Conservation (phyloP, 2,329 filamentous ascomycete species). For the Cytospora piceicola region DNA sequence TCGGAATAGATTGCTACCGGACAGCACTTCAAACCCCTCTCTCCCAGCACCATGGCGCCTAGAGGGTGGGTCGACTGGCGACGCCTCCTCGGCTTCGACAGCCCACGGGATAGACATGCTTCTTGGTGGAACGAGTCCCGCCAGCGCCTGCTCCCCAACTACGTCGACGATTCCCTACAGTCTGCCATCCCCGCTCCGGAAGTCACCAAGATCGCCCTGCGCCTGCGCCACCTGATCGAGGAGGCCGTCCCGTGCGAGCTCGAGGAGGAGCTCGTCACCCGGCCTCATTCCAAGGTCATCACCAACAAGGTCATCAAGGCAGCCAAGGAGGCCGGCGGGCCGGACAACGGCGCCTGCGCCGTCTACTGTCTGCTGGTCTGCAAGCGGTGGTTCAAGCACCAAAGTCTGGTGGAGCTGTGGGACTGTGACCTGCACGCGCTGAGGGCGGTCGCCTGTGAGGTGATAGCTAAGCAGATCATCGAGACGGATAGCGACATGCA, state of each 20-base stretch:
- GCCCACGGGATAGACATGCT: constrained; percentile 38
- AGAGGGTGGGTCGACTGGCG: constrained; percentile 35
- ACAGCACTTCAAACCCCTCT: neutral
- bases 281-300: constrained; percentile 83
- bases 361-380: constrained; percentile 80
- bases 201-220: constrained; percentile 87
- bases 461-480: constrained; percentile 87
- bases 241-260: constrained; percentile 90
- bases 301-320: constrained; percentile 78
- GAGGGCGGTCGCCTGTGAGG: constrained; percentile 81
- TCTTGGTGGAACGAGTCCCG: constrained; percentile 50
- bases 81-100: constrained; percentile 42
- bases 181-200: constrained; percentile 75
- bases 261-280: constrained; percentile 73
- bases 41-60: constrained; percentile 24
- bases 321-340: constrained; percentile 78
- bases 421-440: constrained; percentile 83
- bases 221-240: constrained; percentile 88
- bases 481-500: constrained; percentile 79
- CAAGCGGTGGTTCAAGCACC: constrained; percentile 75
- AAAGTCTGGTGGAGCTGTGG: constrained; percentile 84
- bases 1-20: neutral
- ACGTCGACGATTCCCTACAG: constrained; percentile 60
- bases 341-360: constrained; percentile 76
- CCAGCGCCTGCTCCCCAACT: constrained; percentile 63